Evolutionary conservation across 345 rosid genomes (phyloP).

Genomic region (Raphanus sativus): DNA sequence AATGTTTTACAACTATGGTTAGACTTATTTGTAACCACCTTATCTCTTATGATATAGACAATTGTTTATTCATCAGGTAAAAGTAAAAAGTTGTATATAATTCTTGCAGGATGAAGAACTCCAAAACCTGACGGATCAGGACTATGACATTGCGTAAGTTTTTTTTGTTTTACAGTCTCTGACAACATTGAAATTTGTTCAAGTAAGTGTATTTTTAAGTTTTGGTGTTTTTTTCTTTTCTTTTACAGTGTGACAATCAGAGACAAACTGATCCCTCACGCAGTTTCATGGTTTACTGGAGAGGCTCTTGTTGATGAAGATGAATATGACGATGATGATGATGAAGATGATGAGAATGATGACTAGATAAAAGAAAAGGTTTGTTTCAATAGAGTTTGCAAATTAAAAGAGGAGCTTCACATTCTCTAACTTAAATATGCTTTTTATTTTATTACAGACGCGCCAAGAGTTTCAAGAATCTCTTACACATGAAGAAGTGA

Average conservation of each 20-base stretch:
- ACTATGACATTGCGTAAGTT: constrained; percentile 84
- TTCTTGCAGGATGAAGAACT: constrained; percentile 63
- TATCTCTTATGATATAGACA: background rate
- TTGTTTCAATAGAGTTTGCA: constrained; percentile 19
- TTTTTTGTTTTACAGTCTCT: constrained; percentile 19
- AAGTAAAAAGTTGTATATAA: background rate
- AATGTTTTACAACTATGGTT: constrained; percentile 30
- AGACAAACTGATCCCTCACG: constrained; percentile 83
- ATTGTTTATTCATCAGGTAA: constrained; percentile 1
- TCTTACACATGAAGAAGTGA: constrained; percentile 2
- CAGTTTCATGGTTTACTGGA: constrained; percentile 97
- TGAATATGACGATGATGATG: constrained; percentile 37
- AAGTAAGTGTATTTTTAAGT: background rate
- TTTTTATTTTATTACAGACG: constrained; percentile 17
- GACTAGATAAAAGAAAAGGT: constrained; percentile 46
- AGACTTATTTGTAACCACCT: background rate
- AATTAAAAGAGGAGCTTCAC: constrained; percentile 7
- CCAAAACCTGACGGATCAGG: constrained; percentile 84
- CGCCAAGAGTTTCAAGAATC: constrained; percentile 21
- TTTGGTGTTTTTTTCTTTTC: background rate
- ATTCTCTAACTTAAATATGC: background rate
- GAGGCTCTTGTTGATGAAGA: constrained; percentile 74
- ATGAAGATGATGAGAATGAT: constrained; percentile 38
- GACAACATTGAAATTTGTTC: background rate
- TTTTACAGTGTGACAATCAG: constrained; percentile 68